phyloP scores from a whole-genome alignment of 257 asterid genomes.

The Salvia rosmarinus region DNA sequence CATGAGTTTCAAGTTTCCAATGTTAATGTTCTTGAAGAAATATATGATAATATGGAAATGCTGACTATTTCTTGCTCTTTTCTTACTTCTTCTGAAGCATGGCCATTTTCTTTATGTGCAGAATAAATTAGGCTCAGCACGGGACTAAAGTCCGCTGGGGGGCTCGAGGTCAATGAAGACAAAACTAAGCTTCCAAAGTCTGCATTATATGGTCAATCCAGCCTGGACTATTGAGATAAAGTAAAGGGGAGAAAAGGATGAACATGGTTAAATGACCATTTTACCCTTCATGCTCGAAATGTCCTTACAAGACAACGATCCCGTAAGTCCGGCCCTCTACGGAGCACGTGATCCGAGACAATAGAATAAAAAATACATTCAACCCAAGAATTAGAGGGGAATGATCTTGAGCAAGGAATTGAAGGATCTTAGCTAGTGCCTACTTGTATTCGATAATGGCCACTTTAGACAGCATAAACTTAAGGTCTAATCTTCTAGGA shows the following conservation, averaged over 20 bases:
- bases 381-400: neutral
- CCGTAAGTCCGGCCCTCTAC: neutral
- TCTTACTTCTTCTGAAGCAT: slow-evolving; percentile 32
- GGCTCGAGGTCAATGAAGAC: slow-evolving; percentile 66
- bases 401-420: neutral
- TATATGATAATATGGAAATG: slow-evolving; percentile 30
- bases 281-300: neutral
- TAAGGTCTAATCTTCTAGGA: neutral
- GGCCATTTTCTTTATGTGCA: slow-evolving; percentile 27
- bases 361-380: neutral
- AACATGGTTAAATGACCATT: slow-evolving; percentile 23
- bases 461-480: neutral
- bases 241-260: neutral
- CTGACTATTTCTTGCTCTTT: slow-evolving; percentile 36
- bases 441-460: neutral
- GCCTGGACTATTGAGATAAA: slow-evolving; percentile 6
- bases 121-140: slow-evolving; percentile 37
- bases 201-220: slow-evolving; percentile 41
- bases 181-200: slow-evolving; percentile 42
- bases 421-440: neutral
- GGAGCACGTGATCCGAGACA: neutral
- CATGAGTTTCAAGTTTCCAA: slow-evolving; percentile 52
- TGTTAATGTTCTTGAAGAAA: slow-evolving; percentile 33
- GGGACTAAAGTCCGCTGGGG: slow-evolving; percentile 47
- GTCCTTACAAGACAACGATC: neutral